These are phyloP conservation scores for Cryphonectria japonica DNA, from an alignment of 2,329 filamentous ascomycete species.

Conservation along the genomic window DNA sequence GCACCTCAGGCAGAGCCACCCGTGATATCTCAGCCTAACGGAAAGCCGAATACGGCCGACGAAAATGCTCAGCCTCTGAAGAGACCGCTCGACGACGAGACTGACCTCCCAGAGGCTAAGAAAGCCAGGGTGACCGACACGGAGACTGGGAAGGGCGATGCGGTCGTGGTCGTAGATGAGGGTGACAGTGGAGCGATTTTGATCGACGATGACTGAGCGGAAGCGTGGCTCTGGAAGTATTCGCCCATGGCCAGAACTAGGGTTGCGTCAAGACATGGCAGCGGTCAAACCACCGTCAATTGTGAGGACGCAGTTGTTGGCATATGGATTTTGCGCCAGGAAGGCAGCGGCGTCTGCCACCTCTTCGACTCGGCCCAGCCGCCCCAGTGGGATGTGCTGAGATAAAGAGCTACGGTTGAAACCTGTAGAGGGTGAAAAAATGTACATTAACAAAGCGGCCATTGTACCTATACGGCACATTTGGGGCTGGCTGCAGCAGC, in stretches of 20 bases:
- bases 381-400: conserved; percentile 63
- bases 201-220: conserved; percentile 64
- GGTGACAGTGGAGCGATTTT: conserved; percentile 64
- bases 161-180: conserved; percentile 54
- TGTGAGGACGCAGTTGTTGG: conserved; percentile 85
- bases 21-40: conserved; percentile 45
- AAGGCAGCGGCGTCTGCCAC: conserved; percentile 83
- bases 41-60: conserved; percentile 44
- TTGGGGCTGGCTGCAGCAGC: conserved; percentile 3
- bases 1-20: conserved; percentile 45
- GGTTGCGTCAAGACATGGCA: conserved; percentile 41
- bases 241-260: neutral
- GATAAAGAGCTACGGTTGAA: conserved; percentile 44
- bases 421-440: conserved; percentile 33
- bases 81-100: conserved; percentile 49
- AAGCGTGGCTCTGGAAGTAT: neutral
- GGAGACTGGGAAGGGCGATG: conserved; percentile 45
- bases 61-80: conserved; percentile 49
- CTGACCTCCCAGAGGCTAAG: conserved; percentile 44
- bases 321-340: conserved; percentile 76
- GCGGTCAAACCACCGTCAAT: conserved; percentile 84
- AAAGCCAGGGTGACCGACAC: conserved; percentile 44
- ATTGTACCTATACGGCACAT: conserved; percentile 21
- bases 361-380: conserved; percentile 71
- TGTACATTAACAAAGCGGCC: conserved; percentile 25